Base-by-base conservation (phyloP, 2,329 filamentous ascomycete genomes). In the Pochonia chlamydosporia region DNA sequence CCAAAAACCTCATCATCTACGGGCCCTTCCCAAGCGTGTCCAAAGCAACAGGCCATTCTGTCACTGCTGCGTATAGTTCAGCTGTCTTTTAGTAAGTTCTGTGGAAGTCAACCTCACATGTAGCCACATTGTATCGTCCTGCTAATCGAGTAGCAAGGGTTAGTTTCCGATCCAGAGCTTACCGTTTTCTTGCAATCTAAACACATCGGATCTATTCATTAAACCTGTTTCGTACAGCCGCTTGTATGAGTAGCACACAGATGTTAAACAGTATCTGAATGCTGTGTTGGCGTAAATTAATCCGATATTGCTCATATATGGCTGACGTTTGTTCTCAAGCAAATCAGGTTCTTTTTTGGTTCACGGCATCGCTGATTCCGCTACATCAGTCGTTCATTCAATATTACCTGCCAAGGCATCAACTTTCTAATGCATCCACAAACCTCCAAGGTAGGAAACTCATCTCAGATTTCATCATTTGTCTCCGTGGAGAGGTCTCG, bases 361-460 rank as follows among this genome's bases (percentile, higher is more conserved):
- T 13, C 20, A n/a, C 16, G 10, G 16, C 7, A 33, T 10, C 8
- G 13, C 14, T 16, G 3, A 18, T 20, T 18, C 25, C 26, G 25
- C 21, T 5, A 20, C 44, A 6, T 37, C 24, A 16, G 14, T 3
- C 14, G 26, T 20, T 26, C 11, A 24, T 44, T 36, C 35, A 40
- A 35, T 24, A 16, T 11, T 26, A 8, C 21, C 20, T n/a, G 31
- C 21, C 26, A 14, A 23, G 16, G 23, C 14, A 33, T 39, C 16
- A n/a, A 33, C 24, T 28, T 35, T 46, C 23, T 16, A 21, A 49
- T 49, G 48, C 48, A 49, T 42, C 44, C 44, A 40, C 48, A 49
- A 25, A 28, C 28, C 10, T 44, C 44, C 35, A 49, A 49, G 48
- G 48, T 47, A 47, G 13, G 48, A 21, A 16, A 11, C 14, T 33